These are phyloP conservation scores for Metschnikowia arizonensis DNA, from an alignment of 805 yeast species.

Conservation along the genomic window DNA sequence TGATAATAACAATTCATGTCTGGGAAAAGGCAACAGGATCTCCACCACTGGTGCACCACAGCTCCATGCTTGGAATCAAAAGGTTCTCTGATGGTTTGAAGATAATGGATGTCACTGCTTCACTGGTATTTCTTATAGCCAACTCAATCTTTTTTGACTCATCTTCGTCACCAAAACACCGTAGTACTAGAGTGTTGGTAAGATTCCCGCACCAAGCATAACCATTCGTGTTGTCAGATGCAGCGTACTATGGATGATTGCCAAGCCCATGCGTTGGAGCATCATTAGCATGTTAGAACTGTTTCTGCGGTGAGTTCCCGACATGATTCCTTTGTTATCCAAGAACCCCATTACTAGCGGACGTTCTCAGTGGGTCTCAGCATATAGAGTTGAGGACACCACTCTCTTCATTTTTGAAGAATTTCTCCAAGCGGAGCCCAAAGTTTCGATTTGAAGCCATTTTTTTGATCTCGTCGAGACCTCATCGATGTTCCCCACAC, in stretches of 20 bases:
- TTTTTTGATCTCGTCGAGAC: slow-evolving; percentile 47
- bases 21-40: too few species aligned
- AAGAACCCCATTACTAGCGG: too few species aligned
- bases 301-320: slow-evolving; percentile 24
- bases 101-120: slow-evolving; percentile 42
- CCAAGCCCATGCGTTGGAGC: slow-evolving; percentile 35
- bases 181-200: slow-evolving; percentile 50
- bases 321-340: slow-evolving; percentile 14
- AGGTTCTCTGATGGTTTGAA: slow-evolving; percentile 30
- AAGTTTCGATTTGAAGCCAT: slow-evolving; percentile 59
- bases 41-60: too few species aligned
- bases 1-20: neutral
- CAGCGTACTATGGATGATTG: slow-evolving; percentile 35
- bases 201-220: slow-evolving; percentile 56
- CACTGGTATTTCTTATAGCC: slow-evolving; percentile 49
- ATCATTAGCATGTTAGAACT: slow-evolving; percentile 42
- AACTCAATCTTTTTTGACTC: slow-evolving; percentile 41
- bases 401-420: too few species aligned
- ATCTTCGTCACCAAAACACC: slow-evolving; percentile 51
- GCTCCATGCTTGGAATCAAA: slow-evolving; percentile 10
- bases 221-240: slow-evolving; percentile 34
- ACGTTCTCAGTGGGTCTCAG: too few species aligned
- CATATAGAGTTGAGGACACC: too few species aligned
- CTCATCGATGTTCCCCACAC: slow-evolving; percentile 51
- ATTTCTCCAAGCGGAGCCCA: slow-evolving; percentile 43